phyloP scores from a whole-genome alignment of 768 basidiomycete genomes.

The Suillus subluteus region DNA sequence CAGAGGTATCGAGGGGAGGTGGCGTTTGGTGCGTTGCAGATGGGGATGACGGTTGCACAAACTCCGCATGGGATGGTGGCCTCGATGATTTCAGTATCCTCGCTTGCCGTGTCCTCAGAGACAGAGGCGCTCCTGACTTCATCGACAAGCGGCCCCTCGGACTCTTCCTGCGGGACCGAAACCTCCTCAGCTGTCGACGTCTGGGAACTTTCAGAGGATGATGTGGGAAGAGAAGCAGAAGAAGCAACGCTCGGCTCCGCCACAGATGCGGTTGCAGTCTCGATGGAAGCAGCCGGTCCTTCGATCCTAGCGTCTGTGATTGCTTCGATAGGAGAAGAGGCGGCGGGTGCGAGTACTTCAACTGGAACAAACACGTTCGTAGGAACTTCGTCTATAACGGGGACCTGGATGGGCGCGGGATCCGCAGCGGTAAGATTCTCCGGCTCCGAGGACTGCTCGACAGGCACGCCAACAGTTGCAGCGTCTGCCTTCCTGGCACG shows the following conservation, averaged over 20 bases:
- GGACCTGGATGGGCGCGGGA: background rate
- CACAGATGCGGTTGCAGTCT: background rate
- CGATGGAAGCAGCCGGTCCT: background rate
- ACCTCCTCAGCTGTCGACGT: background rate
- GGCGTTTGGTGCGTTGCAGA: background rate
- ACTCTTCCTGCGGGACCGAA: background rate
- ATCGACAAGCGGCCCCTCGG: background rate
- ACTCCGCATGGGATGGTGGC: background rate
- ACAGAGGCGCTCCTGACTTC: too few relatives aligned
- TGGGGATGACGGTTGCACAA: background rate
- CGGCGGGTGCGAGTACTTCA: background rate
- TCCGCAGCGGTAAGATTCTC: constrained; percentile 6
- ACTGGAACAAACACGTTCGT: background rate
- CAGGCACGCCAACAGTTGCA: background rate
- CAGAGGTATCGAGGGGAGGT: background rate
- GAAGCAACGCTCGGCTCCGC: constrained; percentile 12
- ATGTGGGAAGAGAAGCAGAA: background rate
- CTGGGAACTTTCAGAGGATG: background rate
- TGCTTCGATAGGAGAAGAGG: constrained; percentile 2
- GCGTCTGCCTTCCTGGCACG: background rate
- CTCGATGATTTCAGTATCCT: background rate
- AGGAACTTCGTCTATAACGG: background rate
- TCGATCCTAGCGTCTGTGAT: constrained; percentile 8
- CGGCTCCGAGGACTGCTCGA: background rate
- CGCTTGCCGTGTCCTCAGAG: background rate